Evolutionary conservation across 106 monocot genomes (phyloP).

Genomic region (Dendrobium nobile): DNA sequence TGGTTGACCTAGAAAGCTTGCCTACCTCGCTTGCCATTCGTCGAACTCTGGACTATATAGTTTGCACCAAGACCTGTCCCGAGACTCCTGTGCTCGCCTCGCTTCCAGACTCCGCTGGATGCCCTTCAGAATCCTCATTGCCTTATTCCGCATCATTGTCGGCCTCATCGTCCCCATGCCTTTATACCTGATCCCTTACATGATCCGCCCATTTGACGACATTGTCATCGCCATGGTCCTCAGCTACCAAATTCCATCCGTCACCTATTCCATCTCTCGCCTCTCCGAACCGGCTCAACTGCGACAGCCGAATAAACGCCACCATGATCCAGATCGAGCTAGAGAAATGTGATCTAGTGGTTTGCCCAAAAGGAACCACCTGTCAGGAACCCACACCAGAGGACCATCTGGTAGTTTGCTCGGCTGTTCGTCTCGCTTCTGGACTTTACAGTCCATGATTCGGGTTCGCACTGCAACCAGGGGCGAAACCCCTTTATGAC

Average conservation of each 20-base stretch:
- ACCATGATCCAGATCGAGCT: conserved; percentile 38
- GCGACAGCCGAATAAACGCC: conserved; percentile 55
- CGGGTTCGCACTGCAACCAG: no score
- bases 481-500: no score
- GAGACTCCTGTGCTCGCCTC: no score
- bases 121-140: conserved; percentile 52
- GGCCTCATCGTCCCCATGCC: conserved; percentile 61
- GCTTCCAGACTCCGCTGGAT: conserved; percentile 44
- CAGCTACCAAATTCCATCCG: conserved; percentile 56
- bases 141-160: conserved; percentile 56
- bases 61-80: no score
- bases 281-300: conserved; percentile 62
- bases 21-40: no score
- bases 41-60: no score
- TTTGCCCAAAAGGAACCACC: conserved; percentile 91
- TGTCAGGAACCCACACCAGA: conserved; percentile 53
- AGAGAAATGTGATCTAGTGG: conserved; percentile 50
- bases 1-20: no score
- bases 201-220: conserved; percentile 58
- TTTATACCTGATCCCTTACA: conserved; percentile 28
- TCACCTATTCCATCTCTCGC: conserved; percentile 95
- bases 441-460: no score
- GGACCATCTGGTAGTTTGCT: no score
- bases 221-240: conserved; percentile 78
- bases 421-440: no score